Evolutionary conservation across 1,139 yeast genomes (phyloP), one percentile per base, ranked within the genome.

Genomic region (Saccharomyces hybrid): DNA sequence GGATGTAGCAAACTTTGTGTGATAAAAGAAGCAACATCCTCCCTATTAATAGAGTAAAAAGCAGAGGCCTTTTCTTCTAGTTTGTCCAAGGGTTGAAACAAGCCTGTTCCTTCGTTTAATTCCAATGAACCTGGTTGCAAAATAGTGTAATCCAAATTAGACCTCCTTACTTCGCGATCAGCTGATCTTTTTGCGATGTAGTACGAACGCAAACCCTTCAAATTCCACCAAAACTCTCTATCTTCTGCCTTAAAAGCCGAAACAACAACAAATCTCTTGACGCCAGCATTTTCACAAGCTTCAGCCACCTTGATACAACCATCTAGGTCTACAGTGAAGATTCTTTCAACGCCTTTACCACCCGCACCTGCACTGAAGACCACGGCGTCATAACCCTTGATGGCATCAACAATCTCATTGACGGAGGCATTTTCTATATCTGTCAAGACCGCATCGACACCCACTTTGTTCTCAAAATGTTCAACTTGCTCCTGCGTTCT

Each of bases 281-380:
- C 74, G 1, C 73, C 70, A n/a, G 77, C 79, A 50, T 62, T 60
- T 42, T 75, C 76, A 14, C 81, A 72, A 1, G 86, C 87, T 62
- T 82, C 86, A 54, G 79, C 75, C 1, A 79, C 75, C 63, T 80
- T 80, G 42, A 80, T 81, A 5, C 83, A 83, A 3, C 84, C 85
- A 62, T 83, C 88, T 54, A 82, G 71, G 62, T 84, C 89, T 13
- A 83, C 80, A 26, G 76, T 73, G 51, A 81, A 71, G 13, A 83
- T 75, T 52, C 75, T 70, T 28, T 72, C 76, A 4, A 71, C 60
- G 6, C 77, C 75, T 54, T 76, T 77, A 1, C 87, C 88, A 5
- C 80, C 84, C 1, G 86, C 81, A 5, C 88, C 88, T 1, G 85
- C 88, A 48, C 80, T 73, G 70, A 83, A 80, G 0, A 84, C 80